Percentiles rank a stretch among this genome's conserved stretches.
These are phyloP conservation scores for Monosporascus sp. DNA, from an alignment of 2,329 filamentous ascomycete genomes.

Conservation along the genomic window DNA sequence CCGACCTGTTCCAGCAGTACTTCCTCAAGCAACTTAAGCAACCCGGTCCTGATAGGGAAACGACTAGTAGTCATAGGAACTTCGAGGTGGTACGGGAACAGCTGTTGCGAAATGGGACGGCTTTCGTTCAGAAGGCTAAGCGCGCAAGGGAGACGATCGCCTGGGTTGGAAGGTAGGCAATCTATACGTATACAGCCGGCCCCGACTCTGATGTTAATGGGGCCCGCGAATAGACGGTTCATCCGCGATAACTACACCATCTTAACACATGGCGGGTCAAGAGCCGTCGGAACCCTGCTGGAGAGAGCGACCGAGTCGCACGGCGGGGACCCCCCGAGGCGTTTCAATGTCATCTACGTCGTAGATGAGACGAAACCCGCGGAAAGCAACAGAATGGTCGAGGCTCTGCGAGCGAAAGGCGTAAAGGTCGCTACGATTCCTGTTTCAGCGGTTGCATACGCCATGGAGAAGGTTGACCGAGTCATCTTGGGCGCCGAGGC, in stretches of 20 bases:
- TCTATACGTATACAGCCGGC: not conserved
- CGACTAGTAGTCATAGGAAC: conserved; percentile 40
- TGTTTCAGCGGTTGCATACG: conserved; percentile 71
- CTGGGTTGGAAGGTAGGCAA: conserved; percentile 49
- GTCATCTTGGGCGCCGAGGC: conserved; percentile 72
- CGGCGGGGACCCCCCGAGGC: conserved; percentile 45
- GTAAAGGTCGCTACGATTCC: conserved; percentile 80
- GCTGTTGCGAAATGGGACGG: conserved; percentile 75
- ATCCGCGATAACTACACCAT: conserved; percentile 74
- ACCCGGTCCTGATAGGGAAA: conserved; percentile 33
- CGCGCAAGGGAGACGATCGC: conserved; percentile 81
- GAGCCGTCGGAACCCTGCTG: conserved; percentile 76
- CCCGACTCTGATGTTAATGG: not conserved
- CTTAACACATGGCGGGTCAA: conserved; percentile 83
- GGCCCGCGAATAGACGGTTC: conserved; percentile 50
- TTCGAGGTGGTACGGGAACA: conserved; percentile 82
- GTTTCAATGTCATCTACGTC: conserved; percentile 82
- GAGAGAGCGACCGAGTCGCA: conserved; percentile 64
- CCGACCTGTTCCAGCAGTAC: conserved; percentile 92
- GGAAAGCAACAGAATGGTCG: conserved; percentile 68
- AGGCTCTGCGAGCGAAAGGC: conserved; percentile 63
- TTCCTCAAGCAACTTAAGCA: conserved; percentile 69
- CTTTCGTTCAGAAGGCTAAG: conserved; percentile 85
- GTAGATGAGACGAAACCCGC: conserved; percentile 48
- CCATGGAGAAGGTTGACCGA: conserved; percentile 67